A percentile compares a stretch with the other conserved stretches of the same genome.
Conservation (phyloP, 768 basidiomycete species). For the Leucocoprinus birnbaumii region DNA sequence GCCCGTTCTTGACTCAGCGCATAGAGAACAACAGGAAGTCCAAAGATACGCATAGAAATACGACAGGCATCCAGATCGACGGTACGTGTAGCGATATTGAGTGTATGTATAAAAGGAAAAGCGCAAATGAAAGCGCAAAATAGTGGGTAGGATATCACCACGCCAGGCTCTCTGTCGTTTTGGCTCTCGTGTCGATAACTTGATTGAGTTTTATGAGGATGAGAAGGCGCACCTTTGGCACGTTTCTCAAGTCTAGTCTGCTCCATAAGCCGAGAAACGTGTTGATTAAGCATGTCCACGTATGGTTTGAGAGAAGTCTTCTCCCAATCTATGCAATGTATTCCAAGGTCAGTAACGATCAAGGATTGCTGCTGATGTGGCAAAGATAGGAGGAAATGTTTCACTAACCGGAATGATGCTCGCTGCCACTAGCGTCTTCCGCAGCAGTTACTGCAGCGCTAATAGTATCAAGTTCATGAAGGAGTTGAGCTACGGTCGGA, state of each 20-base stretch:
- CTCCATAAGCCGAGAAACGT: constrained; percentile 57
- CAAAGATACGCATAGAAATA: too few species aligned
- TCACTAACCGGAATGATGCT: constrained; percentile 48
- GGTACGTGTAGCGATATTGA: too few species aligned
- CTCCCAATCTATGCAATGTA: constrained; percentile 63
- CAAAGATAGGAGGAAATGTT: neutral
- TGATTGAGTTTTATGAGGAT: neutral
- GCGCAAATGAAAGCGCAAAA: neutral
- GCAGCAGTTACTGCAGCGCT: constrained; percentile 25
- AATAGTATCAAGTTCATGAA: constrained; percentile 59
- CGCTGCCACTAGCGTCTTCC: constrained; percentile 15
- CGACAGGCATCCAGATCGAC: too few species aligned
- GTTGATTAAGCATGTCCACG: constrained; percentile 84
- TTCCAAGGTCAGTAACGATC: neutral
- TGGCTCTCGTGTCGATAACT: neutral
- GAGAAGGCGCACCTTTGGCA: constrained; percentile 30
- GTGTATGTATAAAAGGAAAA: too few species aligned
- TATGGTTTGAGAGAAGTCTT: constrained; percentile 87
- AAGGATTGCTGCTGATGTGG: neutral
- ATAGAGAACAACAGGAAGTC: too few species aligned
- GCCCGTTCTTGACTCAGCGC: too few species aligned
- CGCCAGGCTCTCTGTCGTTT: constrained; percentile 4
- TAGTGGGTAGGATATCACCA: neutral
- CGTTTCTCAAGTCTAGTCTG: constrained; percentile 49
- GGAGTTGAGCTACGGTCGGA: constrained; percentile 83